These are phyloP conservation scores for Magnolia changhungtana DNA, from an alignment of 164 flowering plant species.

Conservation along the genomic window DNA sequence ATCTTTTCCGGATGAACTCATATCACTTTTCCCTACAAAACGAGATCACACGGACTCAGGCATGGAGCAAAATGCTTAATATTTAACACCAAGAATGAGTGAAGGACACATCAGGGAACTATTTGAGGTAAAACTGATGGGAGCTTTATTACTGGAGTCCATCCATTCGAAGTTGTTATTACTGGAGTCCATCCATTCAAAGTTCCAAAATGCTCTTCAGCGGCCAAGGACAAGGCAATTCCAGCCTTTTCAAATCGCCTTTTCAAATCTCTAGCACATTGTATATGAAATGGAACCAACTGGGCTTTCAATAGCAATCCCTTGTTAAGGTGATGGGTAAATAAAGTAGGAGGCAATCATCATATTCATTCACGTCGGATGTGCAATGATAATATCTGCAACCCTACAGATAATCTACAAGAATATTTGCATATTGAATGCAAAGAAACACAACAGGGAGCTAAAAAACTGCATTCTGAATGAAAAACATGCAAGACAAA, in stretches of 20 bases:
- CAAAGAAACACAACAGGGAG: too few relatives aligned
- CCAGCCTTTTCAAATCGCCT: slow-evolving; percentile 96
- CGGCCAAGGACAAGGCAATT: slow-evolving; percentile 86
- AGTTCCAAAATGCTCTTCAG: slow-evolving; percentile 88
- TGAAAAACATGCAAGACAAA: too few relatives aligned
- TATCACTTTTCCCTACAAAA: neutral
- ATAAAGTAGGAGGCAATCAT: too few relatives aligned
- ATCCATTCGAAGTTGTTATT: slow-evolving; percentile 53
- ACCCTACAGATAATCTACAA: too few relatives aligned
- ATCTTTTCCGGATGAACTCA: neutral
- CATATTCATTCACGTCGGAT: too few relatives aligned
- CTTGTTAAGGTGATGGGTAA: too few relatives aligned
- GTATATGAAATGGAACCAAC: slow-evolving; percentile 1
- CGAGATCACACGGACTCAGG: neutral
- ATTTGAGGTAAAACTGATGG: slow-evolving; percentile 4
- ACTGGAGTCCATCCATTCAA: slow-evolving; percentile 38
- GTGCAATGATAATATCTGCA: too few relatives aligned
- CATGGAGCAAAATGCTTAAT: neutral
- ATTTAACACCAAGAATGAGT: slow-evolving; percentile 10
- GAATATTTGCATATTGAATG: too few relatives aligned
- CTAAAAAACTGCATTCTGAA: too few relatives aligned
- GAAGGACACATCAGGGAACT: slow-evolving; percentile 7
- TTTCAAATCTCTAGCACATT: slow-evolving; percentile 70
- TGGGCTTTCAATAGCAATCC: neutral
- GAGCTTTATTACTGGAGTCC: slow-evolving; percentile 17